Evolutionary conservation across 495 filamentous ascomycete species (phyloP).

Genomic region (Penicillium manginii): DNA sequence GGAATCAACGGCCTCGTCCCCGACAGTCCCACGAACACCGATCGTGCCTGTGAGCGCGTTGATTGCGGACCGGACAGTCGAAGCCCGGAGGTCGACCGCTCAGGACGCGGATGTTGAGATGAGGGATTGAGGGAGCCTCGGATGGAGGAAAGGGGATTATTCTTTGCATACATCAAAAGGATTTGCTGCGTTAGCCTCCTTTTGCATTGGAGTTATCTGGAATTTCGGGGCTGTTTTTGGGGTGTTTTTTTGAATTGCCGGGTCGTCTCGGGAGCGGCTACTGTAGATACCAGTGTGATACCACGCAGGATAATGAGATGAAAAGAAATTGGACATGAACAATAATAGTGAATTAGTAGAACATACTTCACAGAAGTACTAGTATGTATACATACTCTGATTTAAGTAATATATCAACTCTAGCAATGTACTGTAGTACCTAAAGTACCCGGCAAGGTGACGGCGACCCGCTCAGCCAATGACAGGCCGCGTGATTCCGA

Average conservation of each 20-base stretch:
- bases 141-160: slow-evolving; percentile 20
- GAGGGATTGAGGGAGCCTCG: slow-evolving; percentile 39
- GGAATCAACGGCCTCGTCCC: slow-evolving; percentile 26
- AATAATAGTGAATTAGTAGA: too few relatives aligned
- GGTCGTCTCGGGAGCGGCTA: slow-evolving; percentile 21
- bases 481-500: slow-evolving; percentile 50
- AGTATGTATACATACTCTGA: too few relatives aligned
- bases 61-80: slow-evolving; percentile 44
- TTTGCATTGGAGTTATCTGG: slow-evolving; percentile 36
- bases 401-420: too few relatives aligned
- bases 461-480: slow-evolving; percentile 43
- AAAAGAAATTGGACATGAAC: too few relatives aligned
- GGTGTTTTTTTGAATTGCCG: slow-evolving; percentile 16
- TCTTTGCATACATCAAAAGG: background rate
- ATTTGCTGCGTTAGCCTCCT: slow-evolving; percentile 7
- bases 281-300: slow-evolving; percentile 18
- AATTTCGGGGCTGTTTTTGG: slow-evolving; percentile 20
- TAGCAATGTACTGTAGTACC: background rate
- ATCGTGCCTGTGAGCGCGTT: slow-evolving; percentile 42
- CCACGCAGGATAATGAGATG: too few relatives aligned
- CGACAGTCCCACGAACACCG: slow-evolving; percentile 35
- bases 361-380: too few relatives aligned
- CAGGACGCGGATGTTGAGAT: slow-evolving; percentile 62
- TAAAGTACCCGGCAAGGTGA: slow-evolving; percentile 16
- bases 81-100: slow-evolving; percentile 11